phyloP scores from a whole-genome alignment of 768 basidiomycete species.

The Zangia roseola region DNA sequence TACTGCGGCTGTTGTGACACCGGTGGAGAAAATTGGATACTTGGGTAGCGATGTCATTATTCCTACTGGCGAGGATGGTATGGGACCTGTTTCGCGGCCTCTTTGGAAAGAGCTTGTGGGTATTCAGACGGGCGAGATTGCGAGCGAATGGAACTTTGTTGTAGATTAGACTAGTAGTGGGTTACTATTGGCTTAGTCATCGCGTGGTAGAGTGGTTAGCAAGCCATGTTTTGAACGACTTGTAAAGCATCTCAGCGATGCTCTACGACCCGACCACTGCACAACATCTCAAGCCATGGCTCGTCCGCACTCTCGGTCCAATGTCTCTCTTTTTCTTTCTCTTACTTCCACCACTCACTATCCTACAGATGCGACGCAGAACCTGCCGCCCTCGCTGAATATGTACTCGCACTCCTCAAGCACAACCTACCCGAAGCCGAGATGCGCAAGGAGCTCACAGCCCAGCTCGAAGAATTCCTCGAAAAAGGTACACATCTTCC shows the following conservation, averaged over 20 bases:
- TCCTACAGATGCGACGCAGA: constrained; percentile 87
- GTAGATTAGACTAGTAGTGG: neutral
- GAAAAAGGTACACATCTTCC: constrained; percentile 66
- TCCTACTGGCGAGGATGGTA: constrained; percentile 64
- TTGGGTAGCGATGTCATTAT: constrained; percentile 51
- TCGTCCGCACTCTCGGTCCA: constrained; percentile 84
- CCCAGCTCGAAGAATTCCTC: constrained; percentile 88
- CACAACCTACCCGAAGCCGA: constrained; percentile 83
- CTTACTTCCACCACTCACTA: neutral
- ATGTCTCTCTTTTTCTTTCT: constrained; percentile 50
- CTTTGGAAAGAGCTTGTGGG: constrained; percentile 50
- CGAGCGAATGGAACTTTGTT: constrained; percentile 77
- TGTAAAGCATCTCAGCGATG: constrained; percentile 39
- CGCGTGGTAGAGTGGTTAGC: neutral
- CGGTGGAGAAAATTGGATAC: constrained; percentile 58
- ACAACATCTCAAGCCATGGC: constrained; percentile 80
- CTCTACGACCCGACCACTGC: constrained; percentile 65
- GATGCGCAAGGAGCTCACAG: constrained; percentile 72
- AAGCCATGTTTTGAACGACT: neutral
- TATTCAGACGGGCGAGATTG: constrained; percentile 74
- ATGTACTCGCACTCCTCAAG: constrained; percentile 89
- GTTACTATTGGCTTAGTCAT: constrained; percentile 14
- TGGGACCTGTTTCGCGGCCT: constrained; percentile 64
- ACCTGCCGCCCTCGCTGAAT: constrained; percentile 89
- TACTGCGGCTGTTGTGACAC: constrained; percentile 53